phyloP scores from a whole-genome alignment of 768 basidiomycete species.

The Termitomyces sp. region DNA sequence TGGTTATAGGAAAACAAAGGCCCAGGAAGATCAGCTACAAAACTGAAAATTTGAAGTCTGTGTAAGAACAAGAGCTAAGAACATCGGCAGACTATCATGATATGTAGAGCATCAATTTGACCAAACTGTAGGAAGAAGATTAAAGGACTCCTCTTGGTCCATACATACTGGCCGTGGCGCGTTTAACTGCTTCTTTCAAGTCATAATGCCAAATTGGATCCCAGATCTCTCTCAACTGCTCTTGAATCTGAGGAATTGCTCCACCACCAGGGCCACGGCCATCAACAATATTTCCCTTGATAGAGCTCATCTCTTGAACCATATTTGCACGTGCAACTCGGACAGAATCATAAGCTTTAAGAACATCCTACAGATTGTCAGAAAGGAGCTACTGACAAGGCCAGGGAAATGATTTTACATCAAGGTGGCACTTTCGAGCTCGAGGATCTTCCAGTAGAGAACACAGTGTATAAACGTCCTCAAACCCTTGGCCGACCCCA shows the following conservation, averaged over 20 bases:
- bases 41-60: too few relatives aligned
- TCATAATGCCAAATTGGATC: conserved; percentile 46
- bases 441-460: conserved; percentile 38
- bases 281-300: conserved; percentile 40
- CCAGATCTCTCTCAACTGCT: conserved; percentile 35
- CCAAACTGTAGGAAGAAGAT: neutral
- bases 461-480: conserved; percentile 27
- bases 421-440: conserved; percentile 31
- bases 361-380: conserved; percentile 27
- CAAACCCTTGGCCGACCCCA: conserved; percentile 35
- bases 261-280: conserved; percentile 27
- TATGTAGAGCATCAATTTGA: too few relatives aligned
- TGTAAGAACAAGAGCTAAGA: too few relatives aligned
- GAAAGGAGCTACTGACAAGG: neutral
- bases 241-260: conserved; percentile 21
- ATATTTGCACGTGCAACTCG: conserved; percentile 43
- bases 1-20: too few relatives aligned
- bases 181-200: conserved; percentile 30
- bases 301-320: conserved; percentile 36
- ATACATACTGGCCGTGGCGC: conserved; percentile 18
- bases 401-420: conserved; percentile 23
- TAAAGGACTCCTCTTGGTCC: conserved; percentile 2
- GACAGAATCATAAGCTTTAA: conserved; percentile 38
- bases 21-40: too few relatives aligned
- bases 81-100: too few relatives aligned